Base-by-base conservation (phyloP, 2,329 filamentous ascomycete genomes). In the Biscogniauxia sp. region DNA sequence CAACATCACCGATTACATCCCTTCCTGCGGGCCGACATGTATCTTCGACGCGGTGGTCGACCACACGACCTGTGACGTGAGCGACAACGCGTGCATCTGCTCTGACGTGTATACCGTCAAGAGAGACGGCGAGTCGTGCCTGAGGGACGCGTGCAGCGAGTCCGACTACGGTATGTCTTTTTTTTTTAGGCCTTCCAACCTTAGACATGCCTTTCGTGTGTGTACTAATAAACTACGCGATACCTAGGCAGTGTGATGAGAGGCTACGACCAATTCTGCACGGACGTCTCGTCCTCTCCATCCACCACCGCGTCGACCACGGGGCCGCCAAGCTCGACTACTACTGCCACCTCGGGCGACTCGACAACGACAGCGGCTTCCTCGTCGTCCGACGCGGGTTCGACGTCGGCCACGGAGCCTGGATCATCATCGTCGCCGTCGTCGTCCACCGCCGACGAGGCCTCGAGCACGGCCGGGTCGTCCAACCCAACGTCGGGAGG, bases 11-110 rank as follows among this genome's bases (percentile, higher is more conserved):
- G 65, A 68, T 19, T 72, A 67, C 51, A 64, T 72, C 6, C 70
- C 70, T 37, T 51, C 64, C 3, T 72, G 70, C 56, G 70, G 63
- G 7, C 63, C 69, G 1, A 52, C 63, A 17, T 72, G 69, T 28
- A 69, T 72, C 56, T 51, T 51, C 32, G 60, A 67, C 3, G 52
- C 69, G 19, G 65, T 72, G 3, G 63, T 60, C 20, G 23, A 67
- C 55, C 63, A 69, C 61, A 71, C 70, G 6, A 71, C 69, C 13
- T 72, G 70, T 51, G 64, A 56, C 8, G 54, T 59, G 23, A 51
- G 53, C 23, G 70, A 72, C 63, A 71, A 69, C 60, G 53, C 56
- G 8, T 72, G 70, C 54, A 69, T 72, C 57, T 72, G 70, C 64
- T 51, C 54, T 9, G 28, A 59, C 37, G 62, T 68, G 51, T 72